Evolutionary conservation across 2,329 filamentous ascomycete genomes (phyloP).

Genomic region (Trichoderma citrinoviride): DNA sequence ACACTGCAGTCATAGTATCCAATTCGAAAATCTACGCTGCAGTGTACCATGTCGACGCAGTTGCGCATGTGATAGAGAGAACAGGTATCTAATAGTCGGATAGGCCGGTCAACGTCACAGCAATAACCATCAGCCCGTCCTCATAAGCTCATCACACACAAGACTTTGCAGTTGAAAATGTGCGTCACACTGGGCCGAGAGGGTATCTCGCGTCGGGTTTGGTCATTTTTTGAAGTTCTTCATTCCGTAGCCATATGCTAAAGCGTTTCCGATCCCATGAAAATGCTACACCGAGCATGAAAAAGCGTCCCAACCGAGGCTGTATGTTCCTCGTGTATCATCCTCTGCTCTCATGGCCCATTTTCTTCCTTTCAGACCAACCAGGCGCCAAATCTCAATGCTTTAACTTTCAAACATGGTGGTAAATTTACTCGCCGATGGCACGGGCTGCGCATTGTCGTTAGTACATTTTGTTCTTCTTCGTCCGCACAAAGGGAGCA

Average conservation of each 20-base stretch:
- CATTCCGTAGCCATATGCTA: conserved; percentile 41
- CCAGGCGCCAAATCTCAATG: conserved; percentile 40
- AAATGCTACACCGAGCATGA: conserved; percentile 42
- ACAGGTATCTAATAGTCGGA: neutral
- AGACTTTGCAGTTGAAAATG: neutral
- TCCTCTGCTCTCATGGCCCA: conserved; percentile 36
- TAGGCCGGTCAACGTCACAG: no score
- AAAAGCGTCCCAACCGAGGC: conserved; percentile 41
- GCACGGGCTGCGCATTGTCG: conserved; percentile 52
- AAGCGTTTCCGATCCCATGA: conserved; percentile 38
- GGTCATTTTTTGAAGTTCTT: conserved; percentile 35
- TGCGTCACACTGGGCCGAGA: conserved; percentile 2
- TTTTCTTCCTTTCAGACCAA: conserved; percentile 39
- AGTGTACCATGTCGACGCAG: neutral
- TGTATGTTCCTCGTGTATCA: conserved; percentile 35
- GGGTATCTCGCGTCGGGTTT: conserved; percentile 6
- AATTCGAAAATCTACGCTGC: neutral
- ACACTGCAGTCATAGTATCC: neutral
- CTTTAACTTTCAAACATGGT: conserved; percentile 34
- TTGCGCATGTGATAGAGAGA: neutral
- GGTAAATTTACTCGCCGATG: conserved; percentile 48
- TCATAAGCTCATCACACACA: neutral
- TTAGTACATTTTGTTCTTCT: conserved; percentile 30
- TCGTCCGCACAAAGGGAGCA: neutral
- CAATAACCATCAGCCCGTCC: neutral